Conservation (phyloP, 805 yeast species). For the Diddensiella caesifluorescens region DNA sequence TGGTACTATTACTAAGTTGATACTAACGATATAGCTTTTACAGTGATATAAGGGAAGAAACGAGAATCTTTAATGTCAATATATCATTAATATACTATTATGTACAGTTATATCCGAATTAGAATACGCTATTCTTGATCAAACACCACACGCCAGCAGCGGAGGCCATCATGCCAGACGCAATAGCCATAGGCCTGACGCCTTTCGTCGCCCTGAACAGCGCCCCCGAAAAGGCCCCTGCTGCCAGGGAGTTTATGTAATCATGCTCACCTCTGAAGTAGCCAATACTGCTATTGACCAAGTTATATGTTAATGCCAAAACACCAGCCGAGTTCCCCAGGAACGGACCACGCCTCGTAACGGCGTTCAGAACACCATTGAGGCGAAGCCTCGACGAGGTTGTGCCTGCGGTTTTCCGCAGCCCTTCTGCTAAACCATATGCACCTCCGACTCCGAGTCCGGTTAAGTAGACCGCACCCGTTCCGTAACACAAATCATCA, state of each 20-base stretch:
- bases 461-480: constrained; percentile 85
- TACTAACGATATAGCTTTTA: too few species aligned
- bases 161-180: constrained; percentile 78
- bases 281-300: constrained; percentile 76
- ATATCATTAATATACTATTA: too few species aligned
- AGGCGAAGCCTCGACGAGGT: constrained; percentile 77
- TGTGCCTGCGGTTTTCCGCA: constrained; percentile 66
- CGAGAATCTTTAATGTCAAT: too few species aligned
- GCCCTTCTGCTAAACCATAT: constrained; percentile 83
- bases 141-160: constrained; percentile 95
- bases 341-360: constrained; percentile 94
- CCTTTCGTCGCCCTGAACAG: constrained; percentile 84
- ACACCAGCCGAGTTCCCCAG: constrained; percentile 95
- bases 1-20: too few species aligned
- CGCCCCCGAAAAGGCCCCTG: constrained; percentile 93
- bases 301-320: constrained; percentile 80
- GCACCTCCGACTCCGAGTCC: constrained; percentile 85
- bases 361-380: constrained; percentile 84
- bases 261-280: constrained; percentile 84
- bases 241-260: constrained; percentile 70
- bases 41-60: too few species aligned
- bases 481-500: constrained; percentile 95
- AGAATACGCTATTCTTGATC: constrained; percentile 42
- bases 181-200: constrained; percentile 77
- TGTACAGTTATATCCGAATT: too few species aligned